These are phyloP conservation scores for Pleurotus djamor DNA, from an alignment of 768 basidiomycete genomes.

Conservation along the genomic window DNA sequence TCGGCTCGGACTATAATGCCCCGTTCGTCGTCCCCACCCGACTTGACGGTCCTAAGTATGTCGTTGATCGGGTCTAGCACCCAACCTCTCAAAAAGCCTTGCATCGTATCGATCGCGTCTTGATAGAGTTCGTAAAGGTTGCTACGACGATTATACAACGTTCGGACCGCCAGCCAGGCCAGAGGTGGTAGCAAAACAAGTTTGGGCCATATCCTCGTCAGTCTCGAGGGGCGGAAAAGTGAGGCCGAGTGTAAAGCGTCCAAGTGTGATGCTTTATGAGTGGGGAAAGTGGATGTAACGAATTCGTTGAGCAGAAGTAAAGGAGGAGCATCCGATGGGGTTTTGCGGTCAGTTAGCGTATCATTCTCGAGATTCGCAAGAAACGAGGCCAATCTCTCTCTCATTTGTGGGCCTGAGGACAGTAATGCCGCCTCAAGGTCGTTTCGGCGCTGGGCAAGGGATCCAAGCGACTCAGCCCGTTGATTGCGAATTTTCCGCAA, in stretches of 20 bases:
- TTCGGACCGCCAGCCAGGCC: constrained; percentile 44
- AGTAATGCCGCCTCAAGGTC: constrained; percentile 32
- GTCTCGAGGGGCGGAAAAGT: constrained; percentile 65
- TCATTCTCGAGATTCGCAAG: constrained; percentile 16
- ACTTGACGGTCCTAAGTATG: constrained; percentile 79
- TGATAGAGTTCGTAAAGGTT: constrained; percentile 51
- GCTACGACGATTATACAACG: constrained; percentile 56
- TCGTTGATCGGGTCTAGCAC: constrained; percentile 83
- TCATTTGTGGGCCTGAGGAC: constrained; percentile 12
- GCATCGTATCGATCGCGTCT: constrained; percentile 66
- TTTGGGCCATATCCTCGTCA: constrained; percentile 80
- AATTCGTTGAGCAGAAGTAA: constrained; percentile 10
- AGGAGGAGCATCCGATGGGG: background rate
- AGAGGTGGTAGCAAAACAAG: constrained; percentile 76
- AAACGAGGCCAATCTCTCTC: constrained; percentile 13
- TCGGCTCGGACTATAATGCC: constrained; percentile 76
- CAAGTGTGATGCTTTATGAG: constrained; percentile 24
- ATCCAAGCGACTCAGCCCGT: constrained; percentile 66
- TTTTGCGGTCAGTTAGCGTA: background rate
- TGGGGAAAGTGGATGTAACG: constrained; percentile 21
- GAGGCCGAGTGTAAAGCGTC: constrained; percentile 24
- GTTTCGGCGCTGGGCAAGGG: constrained; percentile 53
- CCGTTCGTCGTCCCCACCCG: constrained; percentile 63
- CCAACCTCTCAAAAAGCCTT: constrained; percentile 80
- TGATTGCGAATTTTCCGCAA: constrained; percentile 67